These are phyloP conservation scores for Rhododendron vialii DNA, from an alignment of 148 eudicot genomes.

Conservation along the genomic window DNA sequence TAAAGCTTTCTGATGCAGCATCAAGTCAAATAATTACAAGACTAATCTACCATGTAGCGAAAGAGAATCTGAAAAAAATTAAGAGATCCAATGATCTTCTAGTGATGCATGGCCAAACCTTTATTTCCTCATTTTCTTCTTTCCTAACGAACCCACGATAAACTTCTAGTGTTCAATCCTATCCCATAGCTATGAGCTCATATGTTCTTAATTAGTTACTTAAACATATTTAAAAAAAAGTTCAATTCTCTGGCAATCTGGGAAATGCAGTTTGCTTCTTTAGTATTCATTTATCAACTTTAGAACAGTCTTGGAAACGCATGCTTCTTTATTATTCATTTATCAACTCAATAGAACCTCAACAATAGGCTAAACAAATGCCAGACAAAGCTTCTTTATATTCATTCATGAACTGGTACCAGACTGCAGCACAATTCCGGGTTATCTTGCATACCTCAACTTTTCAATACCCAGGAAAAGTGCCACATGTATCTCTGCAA, in stretches of 20 bases:
- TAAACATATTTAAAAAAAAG: not conserved
- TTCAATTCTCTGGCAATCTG: not conserved
- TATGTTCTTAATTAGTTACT: not conserved
- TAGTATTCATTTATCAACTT: not conserved
- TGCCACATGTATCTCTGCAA: not conserved
- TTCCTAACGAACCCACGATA: not conserved
- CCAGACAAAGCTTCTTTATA: not conserved
- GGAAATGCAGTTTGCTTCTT: not conserved
- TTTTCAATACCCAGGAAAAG: not conserved
- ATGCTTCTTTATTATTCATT: not conserved
- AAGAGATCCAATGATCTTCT: not conserved
- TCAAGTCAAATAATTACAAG: not conserved
- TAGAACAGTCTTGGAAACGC: not conserved
- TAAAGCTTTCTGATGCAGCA: not conserved
- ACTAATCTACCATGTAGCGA: not conserved
- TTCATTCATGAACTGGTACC: not conserved
- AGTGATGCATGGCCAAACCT: not conserved
- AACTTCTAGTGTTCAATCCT: not conserved
- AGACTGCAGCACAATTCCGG: not conserved
- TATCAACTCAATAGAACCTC: not conserved
- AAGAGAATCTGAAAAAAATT: not conserved
- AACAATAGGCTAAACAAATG: not conserved
- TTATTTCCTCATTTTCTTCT: not conserved
- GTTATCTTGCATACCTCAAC: not conserved
- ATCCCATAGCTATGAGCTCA: not conserved